Conservation (phyloP, 2,329 filamentous ascomycete species). For the Trichoderma sp. region DNA sequence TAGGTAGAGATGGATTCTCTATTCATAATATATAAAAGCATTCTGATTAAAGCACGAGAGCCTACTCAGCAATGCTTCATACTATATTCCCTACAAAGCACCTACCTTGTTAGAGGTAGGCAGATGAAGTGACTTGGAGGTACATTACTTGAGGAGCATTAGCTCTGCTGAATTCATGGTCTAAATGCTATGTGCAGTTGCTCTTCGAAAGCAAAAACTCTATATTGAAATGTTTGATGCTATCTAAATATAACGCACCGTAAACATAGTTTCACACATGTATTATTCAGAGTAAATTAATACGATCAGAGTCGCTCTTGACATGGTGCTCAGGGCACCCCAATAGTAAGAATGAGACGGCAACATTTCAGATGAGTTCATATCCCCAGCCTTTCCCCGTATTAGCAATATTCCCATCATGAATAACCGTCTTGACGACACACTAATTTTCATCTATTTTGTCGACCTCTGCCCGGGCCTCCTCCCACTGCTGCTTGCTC, state of each 20-base stretch:
- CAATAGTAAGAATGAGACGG: background rate
- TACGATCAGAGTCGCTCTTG: background rate
- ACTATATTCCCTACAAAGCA: too few relatives aligned
- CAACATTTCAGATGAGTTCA: background rate
- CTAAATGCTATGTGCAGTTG: too few relatives aligned
- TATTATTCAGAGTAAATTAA: conserved; percentile 3
- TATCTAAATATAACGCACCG: background rate
- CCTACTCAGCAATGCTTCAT: too few relatives aligned
- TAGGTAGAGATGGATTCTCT: too few relatives aligned
- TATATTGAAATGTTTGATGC: background rate
- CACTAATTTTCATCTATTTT: conserved; percentile 69
- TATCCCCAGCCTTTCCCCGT: background rate
- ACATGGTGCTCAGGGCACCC: background rate
- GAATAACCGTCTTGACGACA: background rate
- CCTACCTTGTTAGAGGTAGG: too few relatives aligned
- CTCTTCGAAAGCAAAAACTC: background rate
- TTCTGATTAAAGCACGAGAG: too few relatives aligned
- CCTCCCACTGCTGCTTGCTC: conserved; percentile 86
- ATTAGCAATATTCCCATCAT: background rate
- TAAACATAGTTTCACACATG: background rate
- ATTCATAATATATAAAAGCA: too few relatives aligned
- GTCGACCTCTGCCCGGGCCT: conserved; percentile 79
- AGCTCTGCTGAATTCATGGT: background rate
- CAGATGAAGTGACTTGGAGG: too few relatives aligned
- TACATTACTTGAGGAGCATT: too few relatives aligned